phyloP scores from a whole-genome alignment of 305 asterid species.

The Fraxinus baroniana region DNA sequence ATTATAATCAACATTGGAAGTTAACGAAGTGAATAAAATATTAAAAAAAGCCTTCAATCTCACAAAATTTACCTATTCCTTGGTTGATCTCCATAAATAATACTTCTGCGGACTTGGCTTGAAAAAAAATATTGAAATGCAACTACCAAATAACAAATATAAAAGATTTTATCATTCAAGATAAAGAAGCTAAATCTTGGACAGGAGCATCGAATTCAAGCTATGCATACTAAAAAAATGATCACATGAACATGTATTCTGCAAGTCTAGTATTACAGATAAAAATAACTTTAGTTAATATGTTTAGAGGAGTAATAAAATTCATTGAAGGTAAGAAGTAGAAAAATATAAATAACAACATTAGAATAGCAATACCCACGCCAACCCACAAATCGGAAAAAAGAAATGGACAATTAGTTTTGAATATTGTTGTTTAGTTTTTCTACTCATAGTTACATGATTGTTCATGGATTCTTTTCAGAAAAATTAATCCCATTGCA shows the following conservation, averaged over 20 bases:
- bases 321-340: not conserved
- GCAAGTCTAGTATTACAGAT: conserved; percentile 5
- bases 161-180: conserved; percentile 5
- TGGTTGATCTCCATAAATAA: conserved; percentile 82
- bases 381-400: not conserved
- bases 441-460: conserved; percentile 1
- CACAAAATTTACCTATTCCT: conserved; percentile 68
- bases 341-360: conserved; percentile 1
- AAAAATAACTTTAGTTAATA: not conserved
- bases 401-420: not conserved
- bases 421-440: not conserved
- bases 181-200: conserved; percentile 4
- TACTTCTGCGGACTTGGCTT: conserved; percentile 70
- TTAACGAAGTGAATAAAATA: conserved; percentile 9
- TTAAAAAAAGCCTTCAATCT: not conserved
- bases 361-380: not conserved
- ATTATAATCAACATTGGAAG: conserved; percentile 17
- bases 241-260: not conserved
- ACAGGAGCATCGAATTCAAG: not conserved
- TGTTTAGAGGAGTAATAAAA: not conserved
- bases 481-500: not conserved
- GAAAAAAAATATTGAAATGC: conserved; percentile 80
- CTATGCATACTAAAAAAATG: not conserved
- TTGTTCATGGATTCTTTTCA: not conserved
- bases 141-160: conserved; percentile 55